Conservation (phyloP, 331 rosid species). For the Rosa hybrid region DNA sequence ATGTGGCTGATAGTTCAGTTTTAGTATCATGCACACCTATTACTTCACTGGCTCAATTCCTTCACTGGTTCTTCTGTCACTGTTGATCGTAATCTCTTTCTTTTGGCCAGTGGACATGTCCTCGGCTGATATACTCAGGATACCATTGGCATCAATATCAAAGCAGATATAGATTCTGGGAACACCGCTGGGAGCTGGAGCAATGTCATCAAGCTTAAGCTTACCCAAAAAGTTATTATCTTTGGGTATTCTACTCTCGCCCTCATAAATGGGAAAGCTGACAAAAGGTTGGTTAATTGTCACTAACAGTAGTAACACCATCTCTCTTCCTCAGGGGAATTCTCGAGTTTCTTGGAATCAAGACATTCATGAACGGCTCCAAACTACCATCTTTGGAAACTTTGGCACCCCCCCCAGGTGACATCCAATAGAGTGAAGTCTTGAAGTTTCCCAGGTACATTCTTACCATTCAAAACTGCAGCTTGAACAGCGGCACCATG, state of each 20-base stretch:
- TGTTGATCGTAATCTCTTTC: background rate
- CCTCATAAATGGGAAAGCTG: background rate
- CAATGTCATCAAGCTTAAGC: background rate
- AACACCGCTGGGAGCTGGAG: background rate
- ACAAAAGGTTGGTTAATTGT: no score
- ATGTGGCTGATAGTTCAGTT: background rate
- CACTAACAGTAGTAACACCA: no score
- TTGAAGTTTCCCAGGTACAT: background rate
- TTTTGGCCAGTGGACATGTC: background rate
- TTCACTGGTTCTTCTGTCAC: background rate
- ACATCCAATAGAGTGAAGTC: background rate
- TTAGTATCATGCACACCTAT: background rate
- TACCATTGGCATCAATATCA: background rate
- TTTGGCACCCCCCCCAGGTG: background rate
- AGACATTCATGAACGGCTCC: background rate
- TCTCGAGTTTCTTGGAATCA: background rate
- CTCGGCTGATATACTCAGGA: background rate
- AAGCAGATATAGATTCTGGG: background rate
- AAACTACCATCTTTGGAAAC: background rate
- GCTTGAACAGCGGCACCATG: slow-evolving; percentile 6
- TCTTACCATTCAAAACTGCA: background rate
- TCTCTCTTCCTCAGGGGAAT: background rate
- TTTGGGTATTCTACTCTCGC: background rate
- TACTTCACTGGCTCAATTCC: slow-evolving; percentile 16
- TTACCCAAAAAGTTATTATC: background rate